Percentiles rank a stretch among this genome's conserved stretches.
phyloP scores from a whole-genome alignment of 306 rosid species.

The Geum urbanum region DNA sequence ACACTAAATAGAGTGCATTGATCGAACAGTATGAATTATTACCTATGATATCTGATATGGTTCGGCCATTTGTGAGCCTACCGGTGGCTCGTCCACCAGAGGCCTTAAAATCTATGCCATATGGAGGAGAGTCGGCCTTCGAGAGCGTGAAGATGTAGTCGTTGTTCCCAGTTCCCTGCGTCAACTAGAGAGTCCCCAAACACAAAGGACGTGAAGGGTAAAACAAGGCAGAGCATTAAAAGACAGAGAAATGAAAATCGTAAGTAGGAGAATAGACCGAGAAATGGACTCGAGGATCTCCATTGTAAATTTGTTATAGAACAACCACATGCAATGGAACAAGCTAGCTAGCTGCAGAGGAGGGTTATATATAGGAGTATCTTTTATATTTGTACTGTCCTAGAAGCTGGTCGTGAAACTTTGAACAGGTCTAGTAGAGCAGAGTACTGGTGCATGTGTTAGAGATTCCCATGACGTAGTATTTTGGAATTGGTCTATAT shows the following conservation, averaged over 20 bases:
- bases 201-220: conserved; percentile 39
- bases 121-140: conserved; percentile 45
- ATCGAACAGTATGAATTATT: not conserved
- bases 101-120: conserved; percentile 50
- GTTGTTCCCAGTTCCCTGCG: conserved; percentile 53
- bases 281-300: not conserved
- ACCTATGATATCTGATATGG: conserved; percentile 46
- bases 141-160: conserved; percentile 54
- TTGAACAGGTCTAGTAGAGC: conserved; percentile 22
- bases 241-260: not conserved
- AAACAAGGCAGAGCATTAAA: conserved; percentile 8
- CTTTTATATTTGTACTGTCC: not conserved
- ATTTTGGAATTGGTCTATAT: conserved; percentile 6
- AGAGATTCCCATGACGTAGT: not conserved
- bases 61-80: conserved; percentile 52
- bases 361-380: not conserved
- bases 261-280: not conserved
- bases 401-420: conserved; percentile 26
- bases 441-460: conserved; percentile 17
- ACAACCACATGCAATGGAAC: not conserved
- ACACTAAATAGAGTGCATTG: not conserved
- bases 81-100: conserved; percentile 49
- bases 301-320: conserved; percentile 13
- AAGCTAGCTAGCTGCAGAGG: not conserved
- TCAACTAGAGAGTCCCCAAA: conserved; percentile 58